phyloP scores from a whole-genome alignment of 305 asterid genomes.

The Fraxinus floribunda region DNA sequence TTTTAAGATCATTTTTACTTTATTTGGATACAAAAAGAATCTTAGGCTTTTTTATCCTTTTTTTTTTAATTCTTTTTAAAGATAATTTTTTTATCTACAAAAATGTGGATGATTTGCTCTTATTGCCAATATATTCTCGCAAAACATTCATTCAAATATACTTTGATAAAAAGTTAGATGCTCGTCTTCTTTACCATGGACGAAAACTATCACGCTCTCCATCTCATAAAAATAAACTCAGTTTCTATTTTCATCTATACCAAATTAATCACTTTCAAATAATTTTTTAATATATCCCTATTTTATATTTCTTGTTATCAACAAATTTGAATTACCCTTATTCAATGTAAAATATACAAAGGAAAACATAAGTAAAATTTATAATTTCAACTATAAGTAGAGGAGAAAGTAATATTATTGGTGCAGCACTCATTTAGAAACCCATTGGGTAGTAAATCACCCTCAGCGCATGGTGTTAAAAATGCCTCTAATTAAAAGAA shows the following conservation, averaged over 20 bases:
- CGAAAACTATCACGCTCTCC: neutral
- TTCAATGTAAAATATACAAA: too few species aligned
- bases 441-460: neutral
- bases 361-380: neutral
- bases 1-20: neutral
- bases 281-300: neutral
- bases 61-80: neutral
- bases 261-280: neutral
- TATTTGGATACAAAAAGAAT: neutral
- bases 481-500: neutral
- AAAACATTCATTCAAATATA: neutral
- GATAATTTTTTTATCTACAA: neutral
- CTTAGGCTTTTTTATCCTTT: neutral
- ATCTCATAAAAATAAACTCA: neutral
- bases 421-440: neutral
- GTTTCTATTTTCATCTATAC: too few species aligned
- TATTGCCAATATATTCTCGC: neutral
- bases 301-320: neutral
- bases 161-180: neutral
- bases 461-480: neutral
- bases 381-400: too few species aligned
- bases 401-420: too few species aligned
- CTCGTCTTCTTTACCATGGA: neutral
- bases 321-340: too few species aligned
- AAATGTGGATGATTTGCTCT: neutral